A percentile compares a stretch with the other conserved stretches of the same genome.
phyloP scores from a whole-genome alignment of 495 filamentous ascomycete species.

The Acidomyces sp. region DNA sequence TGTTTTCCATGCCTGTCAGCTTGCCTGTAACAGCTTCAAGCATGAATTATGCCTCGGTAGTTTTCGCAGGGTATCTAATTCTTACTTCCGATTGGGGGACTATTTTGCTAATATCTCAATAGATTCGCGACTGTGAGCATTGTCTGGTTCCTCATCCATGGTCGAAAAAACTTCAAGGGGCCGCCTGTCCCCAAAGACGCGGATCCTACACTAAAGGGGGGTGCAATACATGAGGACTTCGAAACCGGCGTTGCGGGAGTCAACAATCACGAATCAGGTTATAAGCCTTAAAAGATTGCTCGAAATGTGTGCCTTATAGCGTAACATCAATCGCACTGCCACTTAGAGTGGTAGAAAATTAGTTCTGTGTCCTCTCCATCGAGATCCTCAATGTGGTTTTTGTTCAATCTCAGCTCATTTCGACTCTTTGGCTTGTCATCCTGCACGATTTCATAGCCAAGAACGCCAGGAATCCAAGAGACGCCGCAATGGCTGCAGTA shows the following conservation, averaged over 20 bases:
- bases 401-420: background rate
- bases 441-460: slow-evolving; percentile 15
- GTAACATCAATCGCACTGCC: background rate
- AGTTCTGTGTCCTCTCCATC: slow-evolving; percentile 2
- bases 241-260: too few relatives aligned
- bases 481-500: slow-evolving; percentile 7
- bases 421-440: background rate
- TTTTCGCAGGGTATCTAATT: slow-evolving; percentile 22
- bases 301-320: background rate
- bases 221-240: slow-evolving; percentile 2
- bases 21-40: slow-evolving; percentile 34
- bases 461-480: slow-evolving; percentile 12
- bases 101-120: background rate
- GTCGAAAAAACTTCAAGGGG: slow-evolving; percentile 25
- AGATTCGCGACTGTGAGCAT: slow-evolving; percentile 26
- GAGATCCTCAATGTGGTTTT: background rate
- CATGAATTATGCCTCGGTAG: slow-evolving; percentile 28
- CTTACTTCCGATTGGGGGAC: background rate
- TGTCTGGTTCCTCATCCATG: slow-evolving; percentile 26
- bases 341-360: slow-evolving; percentile 3
- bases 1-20: slow-evolving; percentile 45
- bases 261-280: background rate
- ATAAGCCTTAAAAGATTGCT: slow-evolving; percentile 6
- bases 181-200: slow-evolving; percentile 26
- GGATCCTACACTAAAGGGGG: slow-evolving; percentile 15